Evolutionary conservation across 345 rosid genomes (phyloP).

Genomic region (Physaria fendleri): DNA sequence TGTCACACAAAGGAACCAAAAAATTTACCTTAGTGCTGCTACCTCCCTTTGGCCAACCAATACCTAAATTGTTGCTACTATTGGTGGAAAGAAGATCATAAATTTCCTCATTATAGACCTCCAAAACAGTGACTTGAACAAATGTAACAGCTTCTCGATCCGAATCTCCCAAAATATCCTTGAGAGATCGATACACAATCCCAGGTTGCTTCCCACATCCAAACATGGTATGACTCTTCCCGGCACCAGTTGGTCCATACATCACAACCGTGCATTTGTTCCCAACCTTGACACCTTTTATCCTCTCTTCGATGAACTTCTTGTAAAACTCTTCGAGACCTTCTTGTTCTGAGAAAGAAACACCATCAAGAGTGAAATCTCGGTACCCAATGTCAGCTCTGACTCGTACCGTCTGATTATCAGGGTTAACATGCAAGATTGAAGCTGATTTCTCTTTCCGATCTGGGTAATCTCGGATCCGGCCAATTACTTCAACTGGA

Average conservation of each 20-base stretch:
- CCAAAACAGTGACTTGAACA: conserved; percentile 89
- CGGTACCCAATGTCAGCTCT: conserved; percentile 86
- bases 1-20: background rate
- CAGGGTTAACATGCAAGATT: conserved; percentile 52
- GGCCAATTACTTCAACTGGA: conserved; percentile 83
- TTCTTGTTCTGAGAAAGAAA: conserved; percentile 76
- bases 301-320: conserved; percentile 67
- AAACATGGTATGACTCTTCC: conserved; percentile 94
- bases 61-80: conserved; percentile 54
- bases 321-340: conserved; percentile 66
- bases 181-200: conserved; percentile 70
- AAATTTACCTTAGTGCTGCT: conserved; percentile 54
- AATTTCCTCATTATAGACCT: conserved; percentile 90
- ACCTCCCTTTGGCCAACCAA: conserved; percentile 83
- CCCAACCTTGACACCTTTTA: conserved; percentile 73
- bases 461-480: conserved; percentile 65
- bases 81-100: conserved; percentile 75
- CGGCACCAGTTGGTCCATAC: conserved; percentile 98
- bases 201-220: conserved; percentile 88
- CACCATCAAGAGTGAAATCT: conserved; percentile 82
- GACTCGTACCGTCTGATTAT: conserved; percentile 53
- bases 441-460: conserved; percentile 52
- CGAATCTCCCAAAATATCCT: conserved; percentile 60
- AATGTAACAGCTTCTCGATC: conserved; percentile 48
- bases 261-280: conserved; percentile 82